Percentiles rank a stretch among this genome's conserved stretches.
Conservation (phyloP, 2,329 filamentous ascomycete species). For the Pseudogymnoascus sp. region DNA sequence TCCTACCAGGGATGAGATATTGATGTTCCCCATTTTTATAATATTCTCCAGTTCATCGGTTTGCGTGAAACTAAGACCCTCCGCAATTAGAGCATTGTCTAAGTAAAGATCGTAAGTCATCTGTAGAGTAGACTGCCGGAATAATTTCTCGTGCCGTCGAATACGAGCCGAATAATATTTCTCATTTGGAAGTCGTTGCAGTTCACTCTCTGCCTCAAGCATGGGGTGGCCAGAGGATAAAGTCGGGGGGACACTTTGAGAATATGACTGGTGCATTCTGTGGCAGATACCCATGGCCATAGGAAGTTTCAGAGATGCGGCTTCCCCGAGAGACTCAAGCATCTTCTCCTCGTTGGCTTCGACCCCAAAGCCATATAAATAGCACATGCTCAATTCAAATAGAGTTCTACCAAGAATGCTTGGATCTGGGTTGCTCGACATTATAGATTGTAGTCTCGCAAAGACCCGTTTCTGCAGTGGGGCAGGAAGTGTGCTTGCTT, state of each 20-base stretch:
- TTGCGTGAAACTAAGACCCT: neutral
- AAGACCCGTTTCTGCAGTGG: neutral
- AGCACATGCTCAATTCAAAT: conserved; percentile 4
- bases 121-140: neutral
- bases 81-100: neutral
- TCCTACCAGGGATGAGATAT: neutral
- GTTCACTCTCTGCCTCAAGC: neutral
- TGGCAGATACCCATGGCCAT: neutral
- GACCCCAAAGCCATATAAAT: neutral
- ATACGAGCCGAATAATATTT: neutral
- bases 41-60: neutral
- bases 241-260: neutral
- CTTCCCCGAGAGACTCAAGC: neutral
- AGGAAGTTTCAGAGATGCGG: neutral
- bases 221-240: neutral
- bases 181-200: neutral
- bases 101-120: neutral
- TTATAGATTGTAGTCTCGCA: neutral
- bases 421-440: neutral
- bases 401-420: neutral
- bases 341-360: neutral
- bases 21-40: neutral
- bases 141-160: neutral
- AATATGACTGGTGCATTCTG: neutral
- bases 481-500: neutral